A percentile compares a stretch with the other conserved stretches of the same genome.
Evolutionary conservation across 1,284 basidiomycete genomes (phyloP).

Genomic region (Exsudoporus floridanus): DNA sequence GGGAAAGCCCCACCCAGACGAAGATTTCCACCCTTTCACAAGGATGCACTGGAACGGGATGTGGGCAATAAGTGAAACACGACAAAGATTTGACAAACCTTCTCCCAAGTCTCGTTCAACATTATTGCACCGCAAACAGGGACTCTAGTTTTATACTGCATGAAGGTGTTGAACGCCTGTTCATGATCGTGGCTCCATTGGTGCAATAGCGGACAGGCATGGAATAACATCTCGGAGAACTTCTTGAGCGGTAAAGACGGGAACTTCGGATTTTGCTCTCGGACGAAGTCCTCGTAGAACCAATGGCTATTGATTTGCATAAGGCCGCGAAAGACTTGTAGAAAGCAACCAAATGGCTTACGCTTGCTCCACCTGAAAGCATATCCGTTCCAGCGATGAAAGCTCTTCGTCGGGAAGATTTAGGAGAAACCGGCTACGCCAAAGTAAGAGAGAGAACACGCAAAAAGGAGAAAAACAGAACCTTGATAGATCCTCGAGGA

Average conservation of each 20-base stretch:
- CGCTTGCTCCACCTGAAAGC: constrained; percentile 99
- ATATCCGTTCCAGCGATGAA: constrained; percentile 87
- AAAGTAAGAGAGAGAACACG: constrained; percentile 12
- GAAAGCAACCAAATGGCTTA: constrained; percentile 44
- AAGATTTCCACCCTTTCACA: constrained; percentile 97
- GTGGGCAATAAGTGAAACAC: constrained; percentile 5
- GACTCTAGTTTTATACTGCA: constrained; percentile 96
- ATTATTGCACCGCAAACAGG: constrained; percentile 99
- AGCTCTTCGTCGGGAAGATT: constrained; percentile 96
- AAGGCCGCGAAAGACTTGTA: constrained; percentile 2
- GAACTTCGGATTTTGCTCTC: constrained; percentile 84
- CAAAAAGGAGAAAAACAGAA: constrained; percentile 29
- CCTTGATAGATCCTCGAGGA: constrained; percentile 90
- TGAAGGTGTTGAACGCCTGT: constrained; percentile 78
- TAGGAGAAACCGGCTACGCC: constrained; percentile 85
- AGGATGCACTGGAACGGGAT: constrained; percentile 68
- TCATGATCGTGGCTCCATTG: constrained; percentile 81
- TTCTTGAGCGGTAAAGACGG: constrained; percentile 88
- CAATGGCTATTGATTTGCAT: constrained; percentile 71
- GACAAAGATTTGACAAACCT: constrained; percentile 51
- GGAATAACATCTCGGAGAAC: constrained; percentile 93
- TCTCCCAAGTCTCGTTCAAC: constrained; percentile 88
- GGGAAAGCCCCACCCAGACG: constrained; percentile 97
- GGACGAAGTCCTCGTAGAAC: constrained; percentile 99
- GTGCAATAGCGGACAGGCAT: constrained; percentile 75